phyloP scores from a whole-genome alignment of 805 yeast genomes.

The Saturnispora quitensis region DNA sequence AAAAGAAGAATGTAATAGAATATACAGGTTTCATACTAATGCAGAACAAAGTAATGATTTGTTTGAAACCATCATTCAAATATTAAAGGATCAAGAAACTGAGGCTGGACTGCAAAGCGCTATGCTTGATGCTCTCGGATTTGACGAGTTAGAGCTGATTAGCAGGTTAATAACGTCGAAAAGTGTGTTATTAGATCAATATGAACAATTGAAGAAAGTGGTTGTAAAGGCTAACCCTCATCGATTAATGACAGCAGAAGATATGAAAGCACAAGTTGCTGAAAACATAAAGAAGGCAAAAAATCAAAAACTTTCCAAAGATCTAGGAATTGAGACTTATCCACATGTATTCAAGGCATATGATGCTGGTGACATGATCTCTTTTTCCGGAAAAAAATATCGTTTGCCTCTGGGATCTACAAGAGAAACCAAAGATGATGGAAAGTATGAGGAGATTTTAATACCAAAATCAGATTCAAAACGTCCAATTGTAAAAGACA shows the following conservation, averaged over 20 bases:
- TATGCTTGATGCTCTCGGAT: slow-evolving; percentile 75
- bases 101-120: slow-evolving; percentile 62
- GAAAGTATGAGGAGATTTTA: slow-evolving; percentile 55
- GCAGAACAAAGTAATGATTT: slow-evolving; percentile 17
- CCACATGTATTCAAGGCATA: slow-evolving; percentile 81
- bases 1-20: slow-evolving; percentile 19
- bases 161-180: slow-evolving; percentile 48
- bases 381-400: slow-evolving; percentile 73
- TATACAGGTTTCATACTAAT: slow-evolving; percentile 22
- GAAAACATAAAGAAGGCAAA: slow-evolving; percentile 42
- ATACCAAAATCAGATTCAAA: slow-evolving; percentile 66
- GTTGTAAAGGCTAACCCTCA: neutral
- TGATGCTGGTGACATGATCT: slow-evolving; percentile 59
- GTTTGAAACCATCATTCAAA: slow-evolving; percentile 24
- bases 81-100: slow-evolving; percentile 29
- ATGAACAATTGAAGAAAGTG: slow-evolving; percentile 4
- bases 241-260: slow-evolving; percentile 41
- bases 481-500: slow-evolving; percentile 33
- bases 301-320: slow-evolving; percentile 40
- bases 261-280: slow-evolving; percentile 43
- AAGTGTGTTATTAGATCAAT: slow-evolving; percentile 21
- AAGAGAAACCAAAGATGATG: slow-evolving; percentile 41
- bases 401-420: slow-evolving; percentile 76
- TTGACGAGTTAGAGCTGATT: slow-evolving; percentile 75
- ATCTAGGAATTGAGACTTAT: slow-evolving; percentile 41